Evolutionary conservation across 75 land plant genomes (phyloP), one percentile per base, ranked within the genome.

Genomic region (Chamaecyparis obtusa): DNA sequence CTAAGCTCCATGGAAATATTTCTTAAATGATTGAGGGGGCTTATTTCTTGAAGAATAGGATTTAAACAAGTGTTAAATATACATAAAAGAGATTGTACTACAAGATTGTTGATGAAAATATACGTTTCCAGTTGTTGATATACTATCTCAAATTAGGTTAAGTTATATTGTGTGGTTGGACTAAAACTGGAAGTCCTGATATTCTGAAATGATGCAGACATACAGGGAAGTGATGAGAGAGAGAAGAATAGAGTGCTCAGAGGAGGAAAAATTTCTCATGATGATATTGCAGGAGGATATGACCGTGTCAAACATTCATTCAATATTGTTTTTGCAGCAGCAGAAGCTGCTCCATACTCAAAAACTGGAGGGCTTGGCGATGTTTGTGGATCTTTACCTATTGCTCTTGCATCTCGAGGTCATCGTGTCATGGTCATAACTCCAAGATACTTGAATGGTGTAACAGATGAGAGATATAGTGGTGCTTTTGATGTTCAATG

Each of bases 261-360:
- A 74, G 76, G 76, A 33, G 76, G 33, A 74, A 33, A 33, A 7
- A 2, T 33, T 74, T 36, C 36, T 74, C 76, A 5, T 11, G 13
- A 74, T 74, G 36, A 74, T 11, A 74, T 74, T 30, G 76, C 36
- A 14, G 76, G 16, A 74, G 36, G 16, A 81, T 19, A 44, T 81
- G 36, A 37, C 10, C 83, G 11, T 2, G 11, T 44, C 83, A 81
- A 81, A 41, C 44, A 39, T n/a, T 39, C 49, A 44, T 81, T 81
- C 87, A 98, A 88, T 79, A 89, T 98, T 86, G 90, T 98, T 32
- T 96, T 98, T 87, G 99, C 95, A 8, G 89, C 99, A 43, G 82
- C 99, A n/a, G 99, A 98, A 84, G 98, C 92, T 51, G 99, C 95
- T 60, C 99, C 99, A 16, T 97, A 97, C 87, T 97, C 98, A 36